Percentiles rank a stretch among this genome's conserved stretches.
phyloP scores from a whole-genome alignment of 2,329 filamentous ascomycete genomes.

The Triangularia verruculosa region DNA sequence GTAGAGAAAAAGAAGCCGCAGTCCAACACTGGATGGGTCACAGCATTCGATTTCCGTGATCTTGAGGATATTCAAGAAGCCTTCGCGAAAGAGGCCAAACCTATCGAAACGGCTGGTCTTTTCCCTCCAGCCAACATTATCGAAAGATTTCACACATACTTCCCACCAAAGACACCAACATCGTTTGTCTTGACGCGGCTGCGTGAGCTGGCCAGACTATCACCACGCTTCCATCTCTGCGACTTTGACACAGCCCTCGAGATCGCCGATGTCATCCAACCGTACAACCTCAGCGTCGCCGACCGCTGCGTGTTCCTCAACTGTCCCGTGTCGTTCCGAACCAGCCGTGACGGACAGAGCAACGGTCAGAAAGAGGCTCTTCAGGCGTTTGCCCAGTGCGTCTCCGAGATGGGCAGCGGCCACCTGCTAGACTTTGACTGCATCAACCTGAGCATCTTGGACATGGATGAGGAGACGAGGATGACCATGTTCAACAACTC shows the following conservation, averaged over 20 bases:
- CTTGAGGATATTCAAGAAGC: slow-evolving; percentile 59
- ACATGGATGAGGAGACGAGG: slow-evolving; percentile 62
- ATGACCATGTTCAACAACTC: slow-evolving; percentile 31
- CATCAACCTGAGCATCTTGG: slow-evolving; percentile 71
- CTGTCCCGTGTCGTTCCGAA: slow-evolving; percentile 62
- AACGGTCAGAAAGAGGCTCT: slow-evolving; percentile 48
- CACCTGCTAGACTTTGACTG: slow-evolving; percentile 67
- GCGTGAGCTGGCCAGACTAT: slow-evolving; percentile 63
- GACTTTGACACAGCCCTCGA: slow-evolving; percentile 58
- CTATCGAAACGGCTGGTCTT: slow-evolving; percentile 69
- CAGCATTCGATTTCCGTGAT: slow-evolving; percentile 71
- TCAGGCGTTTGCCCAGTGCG: slow-evolving; percentile 62
- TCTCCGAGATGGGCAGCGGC: slow-evolving; percentile 66
- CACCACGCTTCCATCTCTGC: slow-evolving; percentile 69
- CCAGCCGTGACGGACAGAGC: slow-evolving; percentile 28
- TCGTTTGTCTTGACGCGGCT: slow-evolving; percentile 77
- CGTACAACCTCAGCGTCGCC: slow-evolving; percentile 63
- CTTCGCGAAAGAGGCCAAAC: slow-evolving; percentile 61
- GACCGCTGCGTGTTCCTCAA: slow-evolving; percentile 76
- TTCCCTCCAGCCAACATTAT: slow-evolving; percentile 68
- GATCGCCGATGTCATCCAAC: slow-evolving; percentile 73
- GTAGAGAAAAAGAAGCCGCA: neutral
- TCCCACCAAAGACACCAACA: slow-evolving; percentile 76
- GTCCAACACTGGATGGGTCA: slow-evolving; percentile 61
- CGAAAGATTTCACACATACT: slow-evolving; percentile 75